phyloP scores from a whole-genome alignment of 495 filamentous ascomycete genomes.

The Penicillium egyptiacum region DNA sequence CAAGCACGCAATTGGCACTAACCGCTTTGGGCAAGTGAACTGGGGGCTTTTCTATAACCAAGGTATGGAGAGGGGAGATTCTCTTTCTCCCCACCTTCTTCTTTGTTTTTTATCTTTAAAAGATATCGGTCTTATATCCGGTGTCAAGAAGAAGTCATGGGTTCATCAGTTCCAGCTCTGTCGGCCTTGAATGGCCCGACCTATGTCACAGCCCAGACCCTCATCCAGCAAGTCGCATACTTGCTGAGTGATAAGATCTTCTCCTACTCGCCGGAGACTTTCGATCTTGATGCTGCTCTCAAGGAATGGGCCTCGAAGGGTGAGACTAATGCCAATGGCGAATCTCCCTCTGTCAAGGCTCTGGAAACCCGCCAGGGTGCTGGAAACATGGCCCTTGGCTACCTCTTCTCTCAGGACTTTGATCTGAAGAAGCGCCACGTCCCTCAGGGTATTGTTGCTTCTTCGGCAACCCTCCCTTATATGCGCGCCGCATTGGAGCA shows the following conservation, averaged over 20 bases:
- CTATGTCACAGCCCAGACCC: slow-evolving; percentile 85
- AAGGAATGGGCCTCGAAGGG: slow-evolving; percentile 67
- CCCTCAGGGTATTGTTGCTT: slow-evolving; percentile 85
- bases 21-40: slow-evolving; percentile 32
- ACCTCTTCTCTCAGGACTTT: slow-evolving; percentile 95
- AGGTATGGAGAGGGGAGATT: slow-evolving; percentile 13
- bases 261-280: slow-evolving; percentile 90
- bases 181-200: slow-evolving; percentile 79
- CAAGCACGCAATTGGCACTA: slow-evolving; percentile 40
- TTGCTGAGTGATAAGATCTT: slow-evolving; percentile 93
- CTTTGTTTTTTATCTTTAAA: slow-evolving; percentile 28
- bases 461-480: slow-evolving; percentile 74
- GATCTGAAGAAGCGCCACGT: slow-evolving; percentile 86
- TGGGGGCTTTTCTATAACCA: slow-evolving; percentile 39
- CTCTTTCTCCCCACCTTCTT: slow-evolving; percentile 26
- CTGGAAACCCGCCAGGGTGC: slow-evolving; percentile 89
- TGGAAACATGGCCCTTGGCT: slow-evolving; percentile 88
- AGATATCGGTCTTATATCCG: slow-evolving; percentile 26
- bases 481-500: slow-evolving; percentile 87
- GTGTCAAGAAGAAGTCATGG: slow-evolving; percentile 40
- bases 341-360: slow-evolving; percentile 69
- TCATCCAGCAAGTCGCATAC: slow-evolving; percentile 96
- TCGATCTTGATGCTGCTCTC: slow-evolving; percentile 80
- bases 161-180: slow-evolving; percentile 35
- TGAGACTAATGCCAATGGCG: slow-evolving; percentile 77